phyloP scores from a whole-genome alignment of 352 stramenopile species.

The Pythium diclinum region DNA sequence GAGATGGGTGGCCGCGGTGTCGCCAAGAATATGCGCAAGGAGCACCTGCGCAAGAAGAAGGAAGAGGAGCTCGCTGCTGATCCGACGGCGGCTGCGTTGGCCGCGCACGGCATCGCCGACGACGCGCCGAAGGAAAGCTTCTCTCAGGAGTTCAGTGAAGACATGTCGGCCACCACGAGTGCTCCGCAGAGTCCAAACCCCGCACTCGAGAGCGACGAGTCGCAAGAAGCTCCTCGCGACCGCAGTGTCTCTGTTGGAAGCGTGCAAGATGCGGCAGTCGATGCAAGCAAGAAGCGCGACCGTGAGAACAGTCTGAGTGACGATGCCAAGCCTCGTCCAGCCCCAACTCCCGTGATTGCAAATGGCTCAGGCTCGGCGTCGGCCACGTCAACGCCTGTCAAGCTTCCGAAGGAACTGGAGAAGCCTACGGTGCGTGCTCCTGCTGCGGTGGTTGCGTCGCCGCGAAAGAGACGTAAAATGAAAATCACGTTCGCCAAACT shows the following conservation, averaged over 20 bases:
- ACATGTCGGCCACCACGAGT: slow-evolving; percentile 43
- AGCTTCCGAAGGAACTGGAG: slow-evolving; percentile 41
- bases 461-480: slow-evolving; percentile 90
- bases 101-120: slow-evolving; percentile 32
- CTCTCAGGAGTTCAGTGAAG: slow-evolving; percentile 58
- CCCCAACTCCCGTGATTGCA: not conserved
- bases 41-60: slow-evolving; percentile 86
- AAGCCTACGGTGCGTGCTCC: slow-evolving; percentile 38
- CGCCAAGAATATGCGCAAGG: slow-evolving; percentile 57
- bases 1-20: slow-evolving; percentile 71
- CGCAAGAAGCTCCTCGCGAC: slow-evolving; percentile 22
- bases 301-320: slow-evolving; percentile 25
- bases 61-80: slow-evolving; percentile 76
- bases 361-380: slow-evolving; percentile 12
- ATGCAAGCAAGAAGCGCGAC: slow-evolving; percentile 22
- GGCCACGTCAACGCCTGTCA: slow-evolving; percentile 26
- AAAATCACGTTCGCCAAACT: slow-evolving; percentile 91
- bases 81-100: slow-evolving; percentile 35
- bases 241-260: slow-evolving; percentile 26
- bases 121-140: slow-evolving; percentile 46
- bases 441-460: slow-evolving; percentile 53
- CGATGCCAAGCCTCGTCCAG: slow-evolving; percentile 12
- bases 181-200: slow-evolving; percentile 28
- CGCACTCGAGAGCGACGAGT: slow-evolving; percentile 23
- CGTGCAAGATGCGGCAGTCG: slow-evolving; percentile 7